phyloP scores from a whole-genome alignment of 345 rosid species.

The Carallia brachiata region DNA sequence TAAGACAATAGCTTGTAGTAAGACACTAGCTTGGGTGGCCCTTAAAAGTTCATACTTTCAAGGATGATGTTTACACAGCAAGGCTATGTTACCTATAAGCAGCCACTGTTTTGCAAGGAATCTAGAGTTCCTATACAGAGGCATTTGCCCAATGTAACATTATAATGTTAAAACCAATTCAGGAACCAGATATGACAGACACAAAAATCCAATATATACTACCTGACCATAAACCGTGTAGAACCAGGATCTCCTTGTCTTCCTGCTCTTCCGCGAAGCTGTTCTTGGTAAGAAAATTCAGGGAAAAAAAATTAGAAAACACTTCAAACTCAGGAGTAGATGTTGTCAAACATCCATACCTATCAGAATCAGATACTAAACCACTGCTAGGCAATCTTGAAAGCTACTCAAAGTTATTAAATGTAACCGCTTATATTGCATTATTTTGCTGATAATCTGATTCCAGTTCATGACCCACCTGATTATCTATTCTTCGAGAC shows the following conservation, averaged over 20 bases:
- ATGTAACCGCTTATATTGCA: neutral
- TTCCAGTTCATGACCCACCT: slow-evolving; percentile 43
- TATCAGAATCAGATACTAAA: too few species aligned
- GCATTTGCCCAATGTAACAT: neutral
- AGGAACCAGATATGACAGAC: neutral
- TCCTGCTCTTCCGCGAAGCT: slow-evolving; percentile 99
- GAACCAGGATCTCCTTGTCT: slow-evolving; percentile 99
- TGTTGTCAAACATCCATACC: neutral
- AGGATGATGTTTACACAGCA: neutral
- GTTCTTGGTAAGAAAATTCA: slow-evolving; percentile 3
- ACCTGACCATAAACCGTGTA: slow-evolving; percentile 97
- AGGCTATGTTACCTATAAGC: neutral
- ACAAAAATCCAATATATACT: slow-evolving; percentile 8
- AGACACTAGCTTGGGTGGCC: neutral
- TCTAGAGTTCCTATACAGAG: neutral
- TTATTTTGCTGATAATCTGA: neutral
- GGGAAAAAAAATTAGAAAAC: neutral
- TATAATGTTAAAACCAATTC: neutral
- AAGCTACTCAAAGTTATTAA: too few species aligned
- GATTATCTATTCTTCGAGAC: slow-evolving; percentile 96
- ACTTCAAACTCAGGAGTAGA: neutral
- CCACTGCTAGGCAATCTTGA: neutral
- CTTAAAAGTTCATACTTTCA: neutral
- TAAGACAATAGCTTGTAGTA: too few species aligned
- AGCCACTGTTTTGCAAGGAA: neutral